These are phyloP conservation scores for Triangularia setosa DNA, from an alignment of 2,329 filamentous ascomycete species.

Conservation along the genomic window DNA sequence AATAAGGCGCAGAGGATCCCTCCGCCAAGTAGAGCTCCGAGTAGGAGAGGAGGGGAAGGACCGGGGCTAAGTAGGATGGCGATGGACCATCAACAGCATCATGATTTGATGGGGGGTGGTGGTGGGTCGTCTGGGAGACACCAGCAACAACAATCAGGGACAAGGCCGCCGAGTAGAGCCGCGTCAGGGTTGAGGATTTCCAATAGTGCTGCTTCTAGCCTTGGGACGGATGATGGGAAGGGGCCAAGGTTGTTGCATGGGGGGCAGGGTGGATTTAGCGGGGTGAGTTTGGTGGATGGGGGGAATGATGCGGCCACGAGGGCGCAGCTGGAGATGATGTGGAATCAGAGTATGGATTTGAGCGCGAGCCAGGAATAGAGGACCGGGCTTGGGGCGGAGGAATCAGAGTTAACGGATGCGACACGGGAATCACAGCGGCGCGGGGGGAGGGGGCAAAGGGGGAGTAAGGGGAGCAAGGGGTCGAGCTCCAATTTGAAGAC, in stretches of 20 bases:
- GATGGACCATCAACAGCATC: not conserved
- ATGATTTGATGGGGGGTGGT: constrained; percentile 22
- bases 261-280: constrained; percentile 46
- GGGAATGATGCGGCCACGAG: constrained; percentile 50
- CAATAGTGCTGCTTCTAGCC: constrained; percentile 36
- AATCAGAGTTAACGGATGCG: not conserved
- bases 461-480: no score
- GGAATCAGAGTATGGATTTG: constrained; percentile 55
- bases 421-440: no score
- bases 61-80: not conserved
- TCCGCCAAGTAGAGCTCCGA: not conserved
- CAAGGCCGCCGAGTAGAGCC: constrained; percentile 7
- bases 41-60: not conserved
- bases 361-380: constrained; percentile 50
- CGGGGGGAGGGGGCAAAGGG: no score
- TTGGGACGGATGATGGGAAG: constrained; percentile 42
- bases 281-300: constrained; percentile 37
- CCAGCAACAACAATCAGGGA: no score
- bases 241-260: not conserved
- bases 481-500: not conserved
- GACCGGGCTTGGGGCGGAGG: not conserved
- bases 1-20: not conserved
- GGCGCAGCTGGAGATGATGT: constrained; percentile 53
- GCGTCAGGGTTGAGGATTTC: not conserved
- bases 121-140: constrained; percentile 22